These are phyloP conservation scores for Pythium rhizo-oryzae DNA, from an alignment of 352 stramenopile species.

Conservation along the genomic window DNA sequence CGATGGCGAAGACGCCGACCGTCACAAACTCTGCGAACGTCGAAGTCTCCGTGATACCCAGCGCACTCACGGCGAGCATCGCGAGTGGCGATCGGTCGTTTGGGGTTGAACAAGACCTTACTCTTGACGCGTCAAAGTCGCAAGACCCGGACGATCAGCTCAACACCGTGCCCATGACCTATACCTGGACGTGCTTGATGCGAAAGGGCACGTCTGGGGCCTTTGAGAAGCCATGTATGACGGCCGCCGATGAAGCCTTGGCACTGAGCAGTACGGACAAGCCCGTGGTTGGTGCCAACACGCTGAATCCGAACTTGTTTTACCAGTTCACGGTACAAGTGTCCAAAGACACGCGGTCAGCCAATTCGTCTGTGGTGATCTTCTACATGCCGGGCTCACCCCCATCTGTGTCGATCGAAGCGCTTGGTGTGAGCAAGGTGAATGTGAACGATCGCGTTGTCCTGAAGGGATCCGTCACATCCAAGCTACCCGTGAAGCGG, in stretches of 20 bases:
- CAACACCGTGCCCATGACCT: slow-evolving; percentile 44
- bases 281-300: slow-evolving; percentile 42
- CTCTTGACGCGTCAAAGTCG: slow-evolving; percentile 54
- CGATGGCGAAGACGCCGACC: slow-evolving; percentile 45
- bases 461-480: slow-evolving; percentile 48
- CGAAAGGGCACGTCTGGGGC: slow-evolving; percentile 27
- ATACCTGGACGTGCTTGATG: slow-evolving; percentile 45
- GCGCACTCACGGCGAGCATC: slow-evolving; percentile 42
- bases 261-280: slow-evolving; percentile 33
- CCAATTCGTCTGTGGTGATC: slow-evolving; percentile 42
- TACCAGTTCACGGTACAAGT: slow-evolving; percentile 55
- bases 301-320: slow-evolving; percentile 47
- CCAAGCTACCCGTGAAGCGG: slow-evolving; percentile 44
- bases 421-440: slow-evolving; percentile 44
- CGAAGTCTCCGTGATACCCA: slow-evolving; percentile 43
- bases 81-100: slow-evolving; percentile 51
- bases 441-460: slow-evolving; percentile 63
- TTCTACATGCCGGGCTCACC: slow-evolving; percentile 51
- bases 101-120: slow-evolving; percentile 53
- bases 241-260: slow-evolving; percentile 18
- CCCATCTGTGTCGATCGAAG: slow-evolving; percentile 56
- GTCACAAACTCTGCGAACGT: slow-evolving; percentile 59
- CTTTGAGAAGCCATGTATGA: slow-evolving; percentile 40
- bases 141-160: slow-evolving; percentile 47
- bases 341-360: slow-evolving; percentile 46